Base-by-base conservation (phyloP, 371 early-diverging fungal genomes). In the Circinella umbellata region DNA sequence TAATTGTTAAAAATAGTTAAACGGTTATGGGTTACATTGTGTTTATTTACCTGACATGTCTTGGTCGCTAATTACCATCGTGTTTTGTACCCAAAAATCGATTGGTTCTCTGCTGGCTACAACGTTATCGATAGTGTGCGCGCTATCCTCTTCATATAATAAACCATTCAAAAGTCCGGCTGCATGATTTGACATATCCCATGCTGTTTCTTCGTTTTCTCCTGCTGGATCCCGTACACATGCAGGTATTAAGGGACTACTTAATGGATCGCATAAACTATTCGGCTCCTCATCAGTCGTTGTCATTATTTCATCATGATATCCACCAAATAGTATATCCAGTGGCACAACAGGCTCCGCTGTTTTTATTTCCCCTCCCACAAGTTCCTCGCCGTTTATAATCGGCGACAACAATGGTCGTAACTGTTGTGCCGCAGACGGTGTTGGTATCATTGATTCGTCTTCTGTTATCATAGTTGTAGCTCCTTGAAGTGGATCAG, bases 101-200 rank as follows among this genome's bases (percentile, higher is more conserved):
- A 57, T 57, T 57, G 57, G 57, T 57, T 57, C 57, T 10, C 27
- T n/a, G 14, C 5, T n/a, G 51, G 17, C 15, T 51, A 6, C 14
- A 51, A 8, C 57, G 27, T n/a, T 57, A 8, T 8, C 11, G 27
- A 27, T 27, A n/a, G 10, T 57, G 27, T 20, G 18, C 34, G 1
- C 27, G 57, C 27, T 27, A 27, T 27, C 27, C 27, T 27, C 27
- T 27, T 57, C n/a, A 34, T n/a, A 57, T 27, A 57, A 34, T 10
- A 57, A 34, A 57, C 27, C 35, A 5, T 34, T 57, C 57, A 57
- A 34, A 57, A 57, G 57, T 57, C 57, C 57, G 57, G 57, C 57
- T 1, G 57, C 57, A 57, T 57, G 57, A 57, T 57, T 57, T 57
- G 57, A 4, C 57, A 57, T 34, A 27, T 57, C 34, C 57, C 57